A percentile compares a stretch with the other conserved stretches of the same genome.
Evolutionary conservation across 2,329 filamentous ascomycete genomes (phyloP).

Genomic region (Coniella lustricola): DNA sequence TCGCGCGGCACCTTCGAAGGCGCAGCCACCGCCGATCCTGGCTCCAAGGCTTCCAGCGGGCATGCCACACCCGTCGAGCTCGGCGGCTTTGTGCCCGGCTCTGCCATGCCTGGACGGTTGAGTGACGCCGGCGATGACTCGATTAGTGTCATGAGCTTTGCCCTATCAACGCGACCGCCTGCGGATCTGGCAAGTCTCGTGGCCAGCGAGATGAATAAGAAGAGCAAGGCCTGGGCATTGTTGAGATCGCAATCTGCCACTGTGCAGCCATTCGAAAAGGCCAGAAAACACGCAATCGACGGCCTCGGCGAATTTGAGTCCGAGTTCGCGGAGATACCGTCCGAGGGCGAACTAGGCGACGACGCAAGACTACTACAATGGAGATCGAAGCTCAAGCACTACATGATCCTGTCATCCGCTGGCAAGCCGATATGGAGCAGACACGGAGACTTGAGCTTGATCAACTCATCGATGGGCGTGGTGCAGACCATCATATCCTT

Average conservation of each 20-base stretch:
- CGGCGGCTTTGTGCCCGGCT: constrained; percentile 13
- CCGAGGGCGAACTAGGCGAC: constrained; percentile 39
- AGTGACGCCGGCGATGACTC: constrained; percentile 42
- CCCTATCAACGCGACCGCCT: constrained; percentile 53
- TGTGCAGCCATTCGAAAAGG: constrained; percentile 52
- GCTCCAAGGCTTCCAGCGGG: constrained; percentile 24
- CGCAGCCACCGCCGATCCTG: constrained; percentile 24
- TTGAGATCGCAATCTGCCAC: constrained; percentile 55
- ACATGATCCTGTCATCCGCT: constrained; percentile 89
- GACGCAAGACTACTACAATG: constrained; percentile 63
- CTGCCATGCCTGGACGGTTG: constrained; percentile 8
- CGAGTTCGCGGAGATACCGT: constrained; percentile 73
- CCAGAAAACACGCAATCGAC: constrained; percentile 26
- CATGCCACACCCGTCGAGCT: constrained; percentile 30
- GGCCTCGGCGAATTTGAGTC: constrained; percentile 59
- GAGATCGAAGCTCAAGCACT: constrained; percentile 94
- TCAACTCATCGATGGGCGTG: constrained; percentile 90
- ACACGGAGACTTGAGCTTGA: constrained; percentile 81
- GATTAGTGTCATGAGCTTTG: constrained; percentile 60
- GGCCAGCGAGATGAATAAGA: constrained; percentile 59
- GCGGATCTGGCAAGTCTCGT: constrained; percentile 79
- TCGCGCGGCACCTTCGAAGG: constrained; percentile 55
- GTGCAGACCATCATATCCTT: constrained; percentile 98
- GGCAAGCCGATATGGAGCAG: constrained; percentile 97
- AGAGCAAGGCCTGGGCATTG: constrained; percentile 62